Base-by-base conservation (phyloP, 257 asterid genomes). In the Phtheirospermum japonicum region DNA sequence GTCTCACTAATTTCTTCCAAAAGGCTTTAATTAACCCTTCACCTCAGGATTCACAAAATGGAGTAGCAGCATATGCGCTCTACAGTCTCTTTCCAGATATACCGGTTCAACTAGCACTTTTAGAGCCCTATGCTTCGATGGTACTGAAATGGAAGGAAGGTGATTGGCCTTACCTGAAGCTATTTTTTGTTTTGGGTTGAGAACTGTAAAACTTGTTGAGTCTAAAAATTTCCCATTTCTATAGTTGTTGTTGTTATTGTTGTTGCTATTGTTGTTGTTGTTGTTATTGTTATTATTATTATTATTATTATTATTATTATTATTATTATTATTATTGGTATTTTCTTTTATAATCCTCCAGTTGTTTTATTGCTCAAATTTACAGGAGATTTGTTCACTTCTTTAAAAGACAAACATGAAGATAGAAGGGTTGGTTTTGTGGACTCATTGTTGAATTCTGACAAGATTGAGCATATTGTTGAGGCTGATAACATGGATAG, bases 51-150 rank as follows among this genome's bases (percentile, higher is more conserved):
- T 85, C 88, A 46, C 99, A 92, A 68, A 92, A 92, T 70, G 78
- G 80, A 72, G 97, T 92, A 66, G 99, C 99, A 60, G 90, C 96
- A 11, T 87, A 86, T 79, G 97, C 97, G 8, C 95, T 92, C 54
- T 73, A 86, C 80, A 69, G 65, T 64, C 84, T 92, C 70, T 92
- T 89, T 77, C 87, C 94, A 52, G 96, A 86, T 74, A 79, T 92
- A 54, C 99, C 99, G 34, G 86, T 89, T 73, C 87, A 85, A 68
- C 71, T 89, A 37, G 90, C 92, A 76, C 84, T 89, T 73, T 74
- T 79, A 13, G 89, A 92, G 80, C 96, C 99, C 17, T 86, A 92
- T 75, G 81, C 85, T 65, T 79, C 91, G 13, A 75, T 84, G 79
- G 86, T 89, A 71, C 73, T 83, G 74, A 84, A 75, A 64, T 89